These are phyloP conservation scores for Cryptococcus sp. DNA, from an alignment of 1,284 basidiomycete species.

Conservation along the genomic window DNA sequence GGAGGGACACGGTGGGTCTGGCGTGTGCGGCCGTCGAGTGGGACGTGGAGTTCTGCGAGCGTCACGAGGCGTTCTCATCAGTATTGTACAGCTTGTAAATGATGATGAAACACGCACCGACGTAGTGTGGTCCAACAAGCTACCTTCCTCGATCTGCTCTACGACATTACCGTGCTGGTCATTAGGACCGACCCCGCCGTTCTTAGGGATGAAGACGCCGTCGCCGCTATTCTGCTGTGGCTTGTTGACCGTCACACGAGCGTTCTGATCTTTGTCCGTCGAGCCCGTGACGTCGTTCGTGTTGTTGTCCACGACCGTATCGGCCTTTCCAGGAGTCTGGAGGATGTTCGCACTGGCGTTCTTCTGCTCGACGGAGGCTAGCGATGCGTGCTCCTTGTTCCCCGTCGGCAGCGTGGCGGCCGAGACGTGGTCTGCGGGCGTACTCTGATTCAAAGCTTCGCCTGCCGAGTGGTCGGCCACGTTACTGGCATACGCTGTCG, in stretches of 20 bases:
- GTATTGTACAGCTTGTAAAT: neutral
- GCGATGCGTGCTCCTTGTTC: slow-evolving; percentile 2
- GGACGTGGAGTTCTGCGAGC: neutral
- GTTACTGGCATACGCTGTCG: too few relatives aligned
- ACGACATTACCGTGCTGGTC: slow-evolving; percentile 11
- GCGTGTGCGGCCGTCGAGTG: neutral
- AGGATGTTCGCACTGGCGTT: slow-evolving; percentile 11
- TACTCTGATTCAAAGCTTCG: neutral
- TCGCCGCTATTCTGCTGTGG: slow-evolving; percentile 1
- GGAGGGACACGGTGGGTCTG: too few relatives aligned
- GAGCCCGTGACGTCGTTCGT: slow-evolving; percentile 7
- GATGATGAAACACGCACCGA: too few relatives aligned
- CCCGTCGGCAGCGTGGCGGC: slow-evolving; percentile 6
- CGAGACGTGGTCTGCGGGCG: slow-evolving; percentile 2
- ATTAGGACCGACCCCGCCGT: slow-evolving; percentile 5
- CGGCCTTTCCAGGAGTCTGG: slow-evolving; percentile 14
- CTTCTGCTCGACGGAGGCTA: slow-evolving; percentile 2
- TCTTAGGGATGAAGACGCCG: neutral
- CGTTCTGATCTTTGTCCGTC: slow-evolving; percentile 4
- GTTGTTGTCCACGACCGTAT: slow-evolving; percentile 9
- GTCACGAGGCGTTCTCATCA: too few relatives aligned
- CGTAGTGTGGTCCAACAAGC: too few relatives aligned
- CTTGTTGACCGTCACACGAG: slow-evolving; percentile 9
- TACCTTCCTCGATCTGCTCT: neutral
- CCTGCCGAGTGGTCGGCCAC: neutral